Percentiles rank a stretch among this genome's conserved stretches.
These are phyloP conservation scores for Alternaria metachromatica DNA, from an alignment of 2,329 filamentous ascomycete species.

Conservation along the genomic window DNA sequence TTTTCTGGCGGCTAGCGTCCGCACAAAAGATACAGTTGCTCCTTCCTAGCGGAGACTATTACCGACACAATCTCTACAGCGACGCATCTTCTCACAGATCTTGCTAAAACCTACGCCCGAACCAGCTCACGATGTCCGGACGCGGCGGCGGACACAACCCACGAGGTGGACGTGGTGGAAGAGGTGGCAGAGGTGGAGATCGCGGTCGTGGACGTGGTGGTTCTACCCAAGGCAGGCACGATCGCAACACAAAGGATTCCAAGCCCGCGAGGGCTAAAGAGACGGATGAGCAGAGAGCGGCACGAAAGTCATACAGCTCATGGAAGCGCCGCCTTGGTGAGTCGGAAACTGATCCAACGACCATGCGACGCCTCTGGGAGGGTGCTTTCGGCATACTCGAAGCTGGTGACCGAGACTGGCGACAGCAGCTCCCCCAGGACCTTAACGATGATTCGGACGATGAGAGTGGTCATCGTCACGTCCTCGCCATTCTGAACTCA, in stretches of 20 bases:
- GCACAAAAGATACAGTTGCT: neutral
- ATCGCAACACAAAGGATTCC: neutral
- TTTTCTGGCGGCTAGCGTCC: too few species aligned
- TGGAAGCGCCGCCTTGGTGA: constrained; percentile 40
- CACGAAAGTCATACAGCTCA: constrained; percentile 31
- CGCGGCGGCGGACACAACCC: neutral
- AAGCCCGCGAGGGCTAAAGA: constrained; percentile 14
- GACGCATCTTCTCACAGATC: neutral
- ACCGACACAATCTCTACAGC: neutral
- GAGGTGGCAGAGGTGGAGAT: neutral
- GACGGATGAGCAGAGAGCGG: constrained; percentile 29
- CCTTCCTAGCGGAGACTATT: neutral
- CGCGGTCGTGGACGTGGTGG: neutral
- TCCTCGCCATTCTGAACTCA: constrained; percentile 31
- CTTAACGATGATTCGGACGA: constrained; percentile 32
- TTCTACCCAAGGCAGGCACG: neutral
- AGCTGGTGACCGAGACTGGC: constrained; percentile 38
- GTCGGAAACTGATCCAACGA: constrained; percentile 17
- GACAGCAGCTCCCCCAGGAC: constrained; percentile 41
- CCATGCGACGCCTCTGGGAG: constrained; percentile 35
- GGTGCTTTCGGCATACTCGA: constrained; percentile 37
- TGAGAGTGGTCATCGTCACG: constrained; percentile 36
- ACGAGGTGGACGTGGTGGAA: neutral
- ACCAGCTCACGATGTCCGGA: neutral
- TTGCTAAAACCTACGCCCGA: too few species aligned